Evolutionary conservation across 768 basidiomycete species (phyloP).

Genomic region (Macrolepiota albuminosa): DNA sequence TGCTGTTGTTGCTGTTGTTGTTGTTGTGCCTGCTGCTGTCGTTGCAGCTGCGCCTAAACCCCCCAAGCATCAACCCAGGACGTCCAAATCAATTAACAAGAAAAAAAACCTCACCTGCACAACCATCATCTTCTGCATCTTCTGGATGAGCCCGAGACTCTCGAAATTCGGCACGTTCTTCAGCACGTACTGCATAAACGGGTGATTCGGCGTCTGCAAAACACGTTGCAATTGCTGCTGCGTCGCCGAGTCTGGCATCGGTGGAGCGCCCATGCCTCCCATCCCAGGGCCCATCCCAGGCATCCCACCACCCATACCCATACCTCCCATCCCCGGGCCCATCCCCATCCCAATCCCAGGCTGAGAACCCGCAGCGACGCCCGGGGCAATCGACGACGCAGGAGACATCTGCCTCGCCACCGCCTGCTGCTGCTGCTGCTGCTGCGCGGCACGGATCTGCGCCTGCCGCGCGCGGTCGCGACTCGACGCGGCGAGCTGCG

Average conservation of each 20-base stretch:
- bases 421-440: slow-evolving; percentile 21
- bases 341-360: slow-evolving; percentile 3
- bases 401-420: slow-evolving; percentile 39
- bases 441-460: slow-evolving; percentile 31
- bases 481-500: slow-evolving; percentile 28
- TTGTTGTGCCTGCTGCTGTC: neutral
- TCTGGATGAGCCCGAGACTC: slow-evolving; percentile 43
- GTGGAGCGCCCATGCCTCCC: slow-evolving; percentile 8
- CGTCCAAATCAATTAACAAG: neutral
- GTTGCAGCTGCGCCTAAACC: neutral
- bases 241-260: slow-evolving; percentile 9
- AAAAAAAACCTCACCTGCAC: slow-evolving; percentile 38
- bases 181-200: slow-evolving; percentile 52
- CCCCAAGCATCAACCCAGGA: too few species aligned
- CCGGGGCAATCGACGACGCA: slow-evolving; percentile 20
- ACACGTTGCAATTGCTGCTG: slow-evolving; percentile 42
- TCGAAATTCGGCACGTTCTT: slow-evolving; percentile 50
- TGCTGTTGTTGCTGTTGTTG: neutral
- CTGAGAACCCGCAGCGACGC: neutral
- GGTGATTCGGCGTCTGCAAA: slow-evolving; percentile 53
- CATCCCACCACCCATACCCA: neutral
- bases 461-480: slow-evolving; percentile 31
- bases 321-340: neutral
- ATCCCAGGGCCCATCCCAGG: neutral
- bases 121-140: slow-evolving; percentile 54